Percentiles rank a stretch among this genome's conserved stretches.
phyloP scores from a whole-genome alignment of 148 eudicot species.

The Dianthus caryophyllus region DNA sequence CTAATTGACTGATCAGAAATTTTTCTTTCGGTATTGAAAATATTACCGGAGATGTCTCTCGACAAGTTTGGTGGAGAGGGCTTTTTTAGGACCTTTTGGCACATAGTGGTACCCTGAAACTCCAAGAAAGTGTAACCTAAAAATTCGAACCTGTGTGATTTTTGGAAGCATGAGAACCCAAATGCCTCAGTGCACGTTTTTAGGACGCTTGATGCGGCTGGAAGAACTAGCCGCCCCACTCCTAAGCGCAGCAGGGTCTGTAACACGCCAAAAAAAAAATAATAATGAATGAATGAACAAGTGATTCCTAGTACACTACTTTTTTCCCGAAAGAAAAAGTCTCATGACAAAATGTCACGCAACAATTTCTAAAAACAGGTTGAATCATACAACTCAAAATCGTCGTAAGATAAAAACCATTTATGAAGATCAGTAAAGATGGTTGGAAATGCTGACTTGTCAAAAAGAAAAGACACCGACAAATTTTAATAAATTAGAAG shows the following conservation, averaged over 20 bases:
- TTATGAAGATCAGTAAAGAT: too few relatives aligned
- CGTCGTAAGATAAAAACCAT: too few relatives aligned
- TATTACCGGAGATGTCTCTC: conserved; percentile 31
- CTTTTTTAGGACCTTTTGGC: conserved; percentile 63
- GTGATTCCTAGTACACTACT: too few relatives aligned
- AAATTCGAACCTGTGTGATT: conserved; percentile 50
- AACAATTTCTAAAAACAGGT: background rate
- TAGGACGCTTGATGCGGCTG: conserved; percentile 65
- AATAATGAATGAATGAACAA: too few relatives aligned
- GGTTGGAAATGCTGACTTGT: too few relatives aligned
- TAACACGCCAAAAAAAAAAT: background rate
- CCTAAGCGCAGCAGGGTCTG: conserved; percentile 71
- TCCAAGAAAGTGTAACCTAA: conserved; percentile 65
- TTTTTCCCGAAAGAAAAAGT: too few relatives aligned
- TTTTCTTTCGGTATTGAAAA: background rate
- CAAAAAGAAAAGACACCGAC: too few relatives aligned
- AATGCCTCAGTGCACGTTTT: conserved; percentile 74
- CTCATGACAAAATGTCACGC: background rate
- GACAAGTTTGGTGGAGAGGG: conserved; percentile 20
- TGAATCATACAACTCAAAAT: background rate
- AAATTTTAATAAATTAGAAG: too few relatives aligned
- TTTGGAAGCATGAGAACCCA: conserved; percentile 58
- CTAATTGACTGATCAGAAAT: background rate
- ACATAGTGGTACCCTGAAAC: conserved; percentile 78
- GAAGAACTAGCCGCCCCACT: conserved; percentile 79